These are phyloP conservation scores for Wickerhamiella kazuoi DNA, from an alignment of 805 yeast genomes.

Conservation along the genomic window DNA sequence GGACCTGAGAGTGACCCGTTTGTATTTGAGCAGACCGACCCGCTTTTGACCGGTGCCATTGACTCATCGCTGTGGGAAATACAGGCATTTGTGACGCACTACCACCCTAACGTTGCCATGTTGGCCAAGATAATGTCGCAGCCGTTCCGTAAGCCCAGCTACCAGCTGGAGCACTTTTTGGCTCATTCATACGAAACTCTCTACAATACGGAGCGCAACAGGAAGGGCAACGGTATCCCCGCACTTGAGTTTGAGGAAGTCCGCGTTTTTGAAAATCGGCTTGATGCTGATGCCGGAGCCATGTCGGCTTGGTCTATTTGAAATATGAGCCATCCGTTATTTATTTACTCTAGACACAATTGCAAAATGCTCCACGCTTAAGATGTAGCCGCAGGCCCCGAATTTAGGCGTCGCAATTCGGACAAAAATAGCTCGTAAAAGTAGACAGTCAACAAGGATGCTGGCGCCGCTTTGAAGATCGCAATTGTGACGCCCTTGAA, in stretches of 20 bases:
- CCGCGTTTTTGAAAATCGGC: constrained; percentile 9
- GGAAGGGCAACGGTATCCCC: constrained; percentile 26
- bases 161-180: constrained; percentile 83
- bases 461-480: constrained; percentile 60
- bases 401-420: neutral
- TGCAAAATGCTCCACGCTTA: neutral
- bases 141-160: constrained; percentile 68
- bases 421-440: constrained; percentile 33
- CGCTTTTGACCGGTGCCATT: constrained; percentile 61
- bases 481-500: constrained; percentile 64
- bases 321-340: too few relatives aligned
- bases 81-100: constrained; percentile 60
- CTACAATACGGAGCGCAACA: constrained; percentile 31
- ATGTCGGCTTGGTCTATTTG: too few relatives aligned
- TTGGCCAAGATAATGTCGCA: constrained; percentile 75
- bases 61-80: constrained; percentile 87
- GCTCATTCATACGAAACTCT: constrained; percentile 73
- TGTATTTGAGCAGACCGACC: constrained; percentile 46
- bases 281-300: too few relatives aligned
- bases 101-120: constrained; percentile 90
- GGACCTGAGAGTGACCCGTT: constrained; percentile 47
- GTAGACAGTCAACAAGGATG: constrained; percentile 43
- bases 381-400: neutral
- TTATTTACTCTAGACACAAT: too few relatives aligned
- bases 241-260: constrained; percentile 43